These are phyloP conservation scores for Cerioporus squamosus DNA, from an alignment of 1,284 basidiomycete genomes.

Conservation along the genomic window DNA sequence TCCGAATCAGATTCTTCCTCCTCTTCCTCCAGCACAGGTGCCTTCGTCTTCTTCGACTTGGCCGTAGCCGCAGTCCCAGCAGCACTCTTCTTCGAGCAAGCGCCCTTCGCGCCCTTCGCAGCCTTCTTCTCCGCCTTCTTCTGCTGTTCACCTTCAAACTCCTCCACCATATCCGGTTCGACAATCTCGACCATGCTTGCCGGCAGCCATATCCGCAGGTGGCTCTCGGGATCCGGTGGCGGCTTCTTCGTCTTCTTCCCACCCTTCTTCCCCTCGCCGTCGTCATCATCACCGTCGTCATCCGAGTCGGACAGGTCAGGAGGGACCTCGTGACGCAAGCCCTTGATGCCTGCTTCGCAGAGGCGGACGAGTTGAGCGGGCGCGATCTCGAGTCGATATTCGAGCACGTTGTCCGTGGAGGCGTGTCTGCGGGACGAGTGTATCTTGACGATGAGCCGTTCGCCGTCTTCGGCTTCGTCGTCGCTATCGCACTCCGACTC, in stretches of 20 bases:
- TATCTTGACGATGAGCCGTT: slow-evolving; percentile 48
- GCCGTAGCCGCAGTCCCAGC: background rate
- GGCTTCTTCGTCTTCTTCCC: slow-evolving; percentile 43
- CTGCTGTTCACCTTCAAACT: slow-evolving; percentile 57
- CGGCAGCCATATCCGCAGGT: slow-evolving; percentile 75
- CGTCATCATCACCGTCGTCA: slow-evolving; percentile 34
- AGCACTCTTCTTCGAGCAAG: slow-evolving; percentile 3
- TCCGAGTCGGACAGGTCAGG: slow-evolving; percentile 49
- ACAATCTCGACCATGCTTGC: slow-evolving; percentile 73
- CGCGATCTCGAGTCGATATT: slow-evolving; percentile 75
- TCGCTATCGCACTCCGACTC: slow-evolving; percentile 25
- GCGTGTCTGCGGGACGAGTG: slow-evolving; percentile 54
- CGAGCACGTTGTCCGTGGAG: slow-evolving; percentile 69
- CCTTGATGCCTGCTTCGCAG: slow-evolving; percentile 66
- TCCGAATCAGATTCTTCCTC: slow-evolving; percentile 19
- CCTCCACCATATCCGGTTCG: slow-evolving; percentile 62
- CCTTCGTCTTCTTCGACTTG: slow-evolving; percentile 16
- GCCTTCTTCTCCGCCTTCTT: slow-evolving; percentile 50
- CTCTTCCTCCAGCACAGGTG: slow-evolving; percentile 10
- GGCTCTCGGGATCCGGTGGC: slow-evolving; percentile 51
- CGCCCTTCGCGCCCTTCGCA: slow-evolving; percentile 12
- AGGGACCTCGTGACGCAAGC: slow-evolving; percentile 55
- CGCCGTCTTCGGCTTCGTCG: slow-evolving; percentile 33
- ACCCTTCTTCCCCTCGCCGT: slow-evolving; percentile 30
- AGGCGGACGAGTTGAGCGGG: slow-evolving; percentile 67